Evolutionary conservation across 768 basidiomycete genomes (phyloP), one percentile per base, ranked within the genome.

Genomic region (Russula sp.): DNA sequence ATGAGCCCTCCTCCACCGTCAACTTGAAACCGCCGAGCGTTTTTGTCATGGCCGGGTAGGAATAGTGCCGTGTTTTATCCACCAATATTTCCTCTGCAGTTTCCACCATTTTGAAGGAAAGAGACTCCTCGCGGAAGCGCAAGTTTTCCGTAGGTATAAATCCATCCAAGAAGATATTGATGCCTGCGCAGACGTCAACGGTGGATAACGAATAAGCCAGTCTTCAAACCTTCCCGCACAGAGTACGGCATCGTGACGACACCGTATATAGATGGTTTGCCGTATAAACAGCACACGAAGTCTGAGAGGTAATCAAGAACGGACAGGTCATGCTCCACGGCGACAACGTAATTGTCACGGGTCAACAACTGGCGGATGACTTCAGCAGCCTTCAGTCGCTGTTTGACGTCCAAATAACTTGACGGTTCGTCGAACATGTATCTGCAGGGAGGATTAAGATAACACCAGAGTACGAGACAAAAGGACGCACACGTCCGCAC

Each of bases 351-450:
- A 76, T 91, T 88, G 68, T 84, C 84, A 0, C 94, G 85, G 8
- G 76, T 81, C 54, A 98, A 83, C 61, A 99, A 78, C 34, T 84
- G 83, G 51, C 97, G 93, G 66, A 99, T 98, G 63, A 95, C 93
- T 70, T 94, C 87, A 9, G 97, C 97, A 16, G 97, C 97, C 71
- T 86, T 89, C 68, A 99, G 77, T 71, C 97, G 90, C 74, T 99
- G 97, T 75, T 84, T 91, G 76, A 98, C 84, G 79, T 99, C 97
- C 68, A 99, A 83, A 73, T 98, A 99, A 79, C 90, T 93, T 37
- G 96, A 98, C 16, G 97, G 97, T 73, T 98, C 97, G 78, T 98
- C 94, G 72, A 98, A 98, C 94, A 98, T 98, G 79, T 97, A 97
- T 27, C 63, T 62, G 40, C 49, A 42, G 45, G 16, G 16, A 20